Evolutionary conservation across 345 rosid genomes (phyloP), one percentile per base, ranked within the genome.

Genomic region (Turritis glabra): DNA sequence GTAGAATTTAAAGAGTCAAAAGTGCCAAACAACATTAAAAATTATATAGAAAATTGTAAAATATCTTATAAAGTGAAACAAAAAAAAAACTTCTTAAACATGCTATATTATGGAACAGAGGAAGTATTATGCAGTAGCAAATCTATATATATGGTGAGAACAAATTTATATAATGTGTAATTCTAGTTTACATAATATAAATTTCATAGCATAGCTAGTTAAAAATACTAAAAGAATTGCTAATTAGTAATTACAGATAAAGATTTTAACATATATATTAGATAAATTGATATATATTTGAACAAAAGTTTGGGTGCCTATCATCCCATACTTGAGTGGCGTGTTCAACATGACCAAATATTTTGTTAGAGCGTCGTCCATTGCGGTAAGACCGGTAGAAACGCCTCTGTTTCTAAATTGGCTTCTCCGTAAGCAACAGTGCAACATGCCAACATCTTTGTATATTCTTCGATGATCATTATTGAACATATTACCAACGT

Each of bases 241-340:
- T 18, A 47, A 1, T 13, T 25, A 23, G 2, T 18, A 47, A 1
- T 13, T 25, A 23, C 40, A 29, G 23, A 8, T 30, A 30, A 29
- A 8, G 8, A 12, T 17, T n/a, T 56, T 30, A 2, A 55, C 15
- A 27, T 27, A 27, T n/a, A 30, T 30, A 13, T 3, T 52, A 25
- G 8, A 52, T 5, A 11, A 22, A 9, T 26, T 8, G 9, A 27
- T 26, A 32, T 32, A 30, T 29, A n/a, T 30, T 30, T 30, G 9
- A 58, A 11, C n/a, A 58, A 58, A 58, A 11, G 43, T 58, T 58
- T 18, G 21, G 63, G n/a, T 58, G 27, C 43, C 26, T 27, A 58
- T 33, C 44, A 21, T 58, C 15, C 13, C 64, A 58, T 33, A 15
- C 10, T 35, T 19, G 64, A 58, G 64, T 58, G 17, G 64, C 64